A percentile compares a stretch with the other conserved stretches of the same genome.
phyloP scores from a whole-genome alignment of 2,329 filamentous ascomycete genomes.

The Lachnellula cervina region DNA sequence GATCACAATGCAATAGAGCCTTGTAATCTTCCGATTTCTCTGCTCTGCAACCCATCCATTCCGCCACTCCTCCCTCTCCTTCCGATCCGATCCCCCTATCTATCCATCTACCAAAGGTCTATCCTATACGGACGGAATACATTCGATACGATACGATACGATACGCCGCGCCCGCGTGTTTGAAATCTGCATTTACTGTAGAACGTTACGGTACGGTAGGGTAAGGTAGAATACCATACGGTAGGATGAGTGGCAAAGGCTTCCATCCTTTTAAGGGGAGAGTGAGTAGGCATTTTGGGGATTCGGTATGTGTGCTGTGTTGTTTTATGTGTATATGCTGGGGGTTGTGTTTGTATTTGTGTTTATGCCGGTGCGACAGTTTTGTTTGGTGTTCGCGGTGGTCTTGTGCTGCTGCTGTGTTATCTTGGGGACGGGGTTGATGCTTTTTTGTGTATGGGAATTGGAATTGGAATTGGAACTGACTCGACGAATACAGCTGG shows the following conservation, averaged over 20 bases:
- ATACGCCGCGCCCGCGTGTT: too few species aligned
- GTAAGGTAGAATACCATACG: not conserved
- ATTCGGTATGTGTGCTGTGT: slow-evolving; percentile 36
- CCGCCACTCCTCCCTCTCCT: not conserved
- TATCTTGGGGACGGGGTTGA: not conserved
- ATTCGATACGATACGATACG: too few species aligned
- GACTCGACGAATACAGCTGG: slow-evolving; percentile 36
- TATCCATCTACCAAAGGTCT: too few species aligned
- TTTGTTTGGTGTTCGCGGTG: too few species aligned
- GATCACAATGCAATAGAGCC: too few species aligned
- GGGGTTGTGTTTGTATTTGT: not conserved
- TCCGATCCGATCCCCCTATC: too few species aligned
- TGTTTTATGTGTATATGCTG: not conserved
- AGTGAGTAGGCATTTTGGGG: slow-evolving; percentile 46
- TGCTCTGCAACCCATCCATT: not conserved
- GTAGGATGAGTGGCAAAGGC: slow-evolving; percentile 31
- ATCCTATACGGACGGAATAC: too few species aligned
- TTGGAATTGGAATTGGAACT: slow-evolving; percentile 14
- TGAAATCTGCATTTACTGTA: too few species aligned
- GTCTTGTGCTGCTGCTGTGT: not conserved
- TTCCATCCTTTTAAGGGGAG: slow-evolving; percentile 51
- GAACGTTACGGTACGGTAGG: not conserved
- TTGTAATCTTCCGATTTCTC: too few species aligned
- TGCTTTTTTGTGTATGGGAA: not conserved
- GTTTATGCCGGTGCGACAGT: too few species aligned